phyloP scores from a whole-genome alignment of 1,139 yeast species.

The Zygosaccharomyces pseudobailii region DNA sequence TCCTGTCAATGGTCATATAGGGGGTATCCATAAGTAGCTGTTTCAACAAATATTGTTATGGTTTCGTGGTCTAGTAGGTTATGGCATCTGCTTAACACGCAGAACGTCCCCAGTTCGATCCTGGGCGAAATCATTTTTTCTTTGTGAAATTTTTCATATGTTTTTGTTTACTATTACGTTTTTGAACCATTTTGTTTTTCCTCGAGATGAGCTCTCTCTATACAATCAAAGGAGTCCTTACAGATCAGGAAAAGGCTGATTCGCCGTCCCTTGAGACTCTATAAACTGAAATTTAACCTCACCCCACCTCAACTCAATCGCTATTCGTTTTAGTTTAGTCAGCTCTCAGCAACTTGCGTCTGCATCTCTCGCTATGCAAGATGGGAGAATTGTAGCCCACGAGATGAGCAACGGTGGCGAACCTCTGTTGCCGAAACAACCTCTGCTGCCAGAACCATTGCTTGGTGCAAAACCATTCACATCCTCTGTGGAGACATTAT shows the following conservation, averaged over 20 bases:
- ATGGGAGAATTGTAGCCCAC: not conserved
- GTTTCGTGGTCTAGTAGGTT: slow-evolving; percentile 96
- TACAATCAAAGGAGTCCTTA: not conserved
- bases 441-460: not conserved
- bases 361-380: not conserved
- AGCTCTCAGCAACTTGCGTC: not conserved
- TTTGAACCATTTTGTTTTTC: not conserved
- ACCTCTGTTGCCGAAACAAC: too few relatives aligned
- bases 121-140: slow-evolving; percentile 85
- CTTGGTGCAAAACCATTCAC: not conserved
- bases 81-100: slow-evolving; percentile 99
- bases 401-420: not conserved
- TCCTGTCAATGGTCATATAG: too few relatives aligned
- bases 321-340: not conserved
- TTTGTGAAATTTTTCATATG: slow-evolving; percentile 3
- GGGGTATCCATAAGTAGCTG: not conserved
- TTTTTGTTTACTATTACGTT: slow-evolving; percentile 4
- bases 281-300: not conserved
- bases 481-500: slow-evolving; percentile 10
- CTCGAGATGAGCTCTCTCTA: not conserved
- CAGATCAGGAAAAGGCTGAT: not conserved
- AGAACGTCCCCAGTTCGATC: slow-evolving; percentile 99
- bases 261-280: not conserved
- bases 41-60: slow-evolving; percentile 19
- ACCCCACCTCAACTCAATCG: not conserved